Evolutionary conservation across 495 filamentous ascomycete species (phyloP), one percentile per base, ranked within the genome.

Genomic region (Neurospora discreta): DNA sequence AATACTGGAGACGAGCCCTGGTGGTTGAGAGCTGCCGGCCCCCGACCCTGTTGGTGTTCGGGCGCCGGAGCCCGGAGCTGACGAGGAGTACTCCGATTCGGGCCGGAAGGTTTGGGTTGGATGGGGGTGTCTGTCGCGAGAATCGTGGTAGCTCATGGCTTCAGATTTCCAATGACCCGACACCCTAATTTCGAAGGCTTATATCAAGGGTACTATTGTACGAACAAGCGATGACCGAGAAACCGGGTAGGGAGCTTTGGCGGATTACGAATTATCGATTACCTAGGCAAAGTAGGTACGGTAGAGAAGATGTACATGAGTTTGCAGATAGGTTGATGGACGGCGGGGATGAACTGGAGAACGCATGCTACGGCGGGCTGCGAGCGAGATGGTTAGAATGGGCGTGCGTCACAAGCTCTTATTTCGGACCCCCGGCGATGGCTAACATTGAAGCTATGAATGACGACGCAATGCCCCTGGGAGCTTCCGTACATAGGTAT

Each of bases 21-120:
- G 52, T 16, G 26, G 30, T 26, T 65, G 52, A 16, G 80, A 70
- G 60, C 72, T 71, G 77, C 77, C 65, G 36, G 72, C 67, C 15
- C 75, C 72, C 46, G 71, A 33, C 43, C 68, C 71, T n/a, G 79
- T 73, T 18, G 81, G 82, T 18, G 76, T 81, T 40, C 40, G 76
- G 79, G 41, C 77, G 76, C 75, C 81, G 71, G 73, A 81, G 38
- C 69, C 82, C 71, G 74, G 77, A 33, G 70, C 75, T 58, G 73
- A 76, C 70, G 60, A 77, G 73, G 71, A 69, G 43, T 33, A 65
- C 26, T 7, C 52, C 7, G 52, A 65, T 65, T 73, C 71, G 42
- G 39, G 72, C 39, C 68, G 78, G 75, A 75, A 78, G 71, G 78
- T 75, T 58, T 60, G 69, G 69, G 73, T 68, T 71, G 74, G 43